Evolutionary conservation across 108 stramenopile genomes (phyloP).

Genomic region (Fistulifera pelliculosa): DNA sequence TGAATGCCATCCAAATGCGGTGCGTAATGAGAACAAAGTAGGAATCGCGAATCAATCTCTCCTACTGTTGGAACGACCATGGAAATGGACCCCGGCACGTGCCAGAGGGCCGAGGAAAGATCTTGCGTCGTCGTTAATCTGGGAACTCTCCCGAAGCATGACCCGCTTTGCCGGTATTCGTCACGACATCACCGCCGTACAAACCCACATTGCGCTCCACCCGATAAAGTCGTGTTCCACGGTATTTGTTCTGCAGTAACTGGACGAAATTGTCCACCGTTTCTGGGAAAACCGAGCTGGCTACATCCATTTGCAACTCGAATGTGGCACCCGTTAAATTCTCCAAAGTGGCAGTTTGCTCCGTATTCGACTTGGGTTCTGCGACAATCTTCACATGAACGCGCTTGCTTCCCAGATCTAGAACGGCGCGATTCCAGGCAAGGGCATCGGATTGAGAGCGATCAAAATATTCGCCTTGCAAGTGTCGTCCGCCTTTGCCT

Average conservation of each 20-base stretch:
- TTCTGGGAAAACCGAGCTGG: conserved; percentile 54
- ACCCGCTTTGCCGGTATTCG: conserved; percentile 28
- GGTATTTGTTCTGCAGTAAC: conserved; percentile 36
- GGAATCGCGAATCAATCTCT: conserved; percentile 70
- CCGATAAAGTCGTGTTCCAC: conserved; percentile 42
- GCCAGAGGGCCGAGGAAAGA: conserved; percentile 24
- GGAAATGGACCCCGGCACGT: conserved; percentile 50
- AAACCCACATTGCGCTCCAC: conserved; percentile 69
- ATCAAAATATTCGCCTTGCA: conserved; percentile 78
- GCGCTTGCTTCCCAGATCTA: conserved; percentile 28
- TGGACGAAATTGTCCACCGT: conserved; percentile 56
- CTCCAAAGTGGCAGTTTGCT: neutral
- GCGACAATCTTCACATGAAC: conserved; percentile 28
- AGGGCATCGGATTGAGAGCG: conserved; percentile 31
- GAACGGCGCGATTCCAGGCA: conserved; percentile 59
- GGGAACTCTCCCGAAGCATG: conserved; percentile 1
- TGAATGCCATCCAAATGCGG: conserved; percentile 81
- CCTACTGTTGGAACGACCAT: conserved; percentile 70
- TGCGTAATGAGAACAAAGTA: conserved; percentile 47
- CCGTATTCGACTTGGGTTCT: conserved; percentile 13
- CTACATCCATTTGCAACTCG: conserved; percentile 44
- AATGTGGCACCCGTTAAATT: neutral
- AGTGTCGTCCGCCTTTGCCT: conserved; percentile 78
- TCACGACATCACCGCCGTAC: conserved; percentile 53
- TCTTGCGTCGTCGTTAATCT: conserved; percentile 8